Conservation (phyloP, 352 stramenopile genomes). For the Globisporangium orthogonon region DNA sequence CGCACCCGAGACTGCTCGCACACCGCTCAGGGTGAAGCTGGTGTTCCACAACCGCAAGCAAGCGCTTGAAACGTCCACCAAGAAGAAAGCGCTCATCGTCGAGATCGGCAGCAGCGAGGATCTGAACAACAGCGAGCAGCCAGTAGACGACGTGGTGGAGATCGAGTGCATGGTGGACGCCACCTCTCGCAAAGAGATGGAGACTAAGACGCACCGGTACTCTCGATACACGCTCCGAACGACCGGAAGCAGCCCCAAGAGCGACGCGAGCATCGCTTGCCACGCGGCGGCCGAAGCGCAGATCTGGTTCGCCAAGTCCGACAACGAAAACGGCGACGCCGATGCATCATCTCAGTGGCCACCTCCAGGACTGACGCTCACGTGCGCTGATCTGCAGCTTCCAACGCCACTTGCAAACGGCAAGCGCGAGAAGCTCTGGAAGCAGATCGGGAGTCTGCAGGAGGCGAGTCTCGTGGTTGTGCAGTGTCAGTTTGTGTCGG, state of each 20-base stretch:
- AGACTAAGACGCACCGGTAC: slow-evolving; percentile 51
- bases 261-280: slow-evolving; percentile 16
- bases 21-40: slow-evolving; percentile 19
- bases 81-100: slow-evolving; percentile 53
- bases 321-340: neutral
- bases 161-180: slow-evolving; percentile 40
- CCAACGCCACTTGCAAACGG: slow-evolving; percentile 11
- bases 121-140: neutral
- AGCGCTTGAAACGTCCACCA: slow-evolving; percentile 1
- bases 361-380: slow-evolving; percentile 17
- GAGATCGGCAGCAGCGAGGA: slow-evolving; percentile 42
- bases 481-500: slow-evolving; percentile 58
- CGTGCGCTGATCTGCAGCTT: slow-evolving; percentile 36
- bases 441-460: slow-evolving; percentile 64
- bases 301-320: slow-evolving; percentile 23
- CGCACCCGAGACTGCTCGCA: neutral
- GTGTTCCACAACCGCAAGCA: slow-evolving; percentile 27
- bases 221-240: slow-evolving; percentile 43
- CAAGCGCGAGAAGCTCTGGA: slow-evolving; percentile 45
- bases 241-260: neutral
- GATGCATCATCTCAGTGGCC: neutral
- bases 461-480: slow-evolving; percentile 57
- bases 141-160: slow-evolving; percentile 14
- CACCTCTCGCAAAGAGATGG: slow-evolving; percentile 38
- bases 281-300: slow-evolving; percentile 29